Percentiles rank a stretch among this genome's conserved stretches.
phyloP scores from a whole-genome alignment of 2,329 filamentous ascomycete species.

The Pyricularia grisea region DNA sequence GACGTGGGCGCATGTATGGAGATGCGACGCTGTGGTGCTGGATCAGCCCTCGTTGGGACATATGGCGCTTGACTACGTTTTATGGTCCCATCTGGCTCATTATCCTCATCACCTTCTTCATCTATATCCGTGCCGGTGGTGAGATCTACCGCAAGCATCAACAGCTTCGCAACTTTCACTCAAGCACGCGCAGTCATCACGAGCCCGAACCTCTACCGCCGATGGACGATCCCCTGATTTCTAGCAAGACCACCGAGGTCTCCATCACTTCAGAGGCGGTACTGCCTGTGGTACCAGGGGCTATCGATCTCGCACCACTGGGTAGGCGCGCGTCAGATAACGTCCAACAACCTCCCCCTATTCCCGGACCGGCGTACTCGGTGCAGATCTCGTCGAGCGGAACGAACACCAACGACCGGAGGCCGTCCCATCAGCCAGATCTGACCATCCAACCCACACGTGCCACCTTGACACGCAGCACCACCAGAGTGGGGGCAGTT shows the following conservation, averaged over 20 bases:
- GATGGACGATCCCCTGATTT: constrained; percentile 34
- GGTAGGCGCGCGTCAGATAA: constrained; percentile 13
- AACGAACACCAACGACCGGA: constrained; percentile 12
- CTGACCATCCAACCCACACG: constrained; percentile 16
- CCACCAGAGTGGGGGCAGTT: constrained; percentile 10
- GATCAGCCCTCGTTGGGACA: constrained; percentile 58
- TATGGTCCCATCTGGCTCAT: constrained; percentile 64
- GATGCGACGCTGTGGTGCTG: constrained; percentile 76
- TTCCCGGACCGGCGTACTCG: constrained; percentile 26
- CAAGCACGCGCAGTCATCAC: constrained; percentile 28
- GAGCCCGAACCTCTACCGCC: constrained; percentile 28
- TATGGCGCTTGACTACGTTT: constrained; percentile 64
- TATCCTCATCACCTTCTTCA: constrained; percentile 51
- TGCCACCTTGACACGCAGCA: not conserved
- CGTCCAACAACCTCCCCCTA: not conserved
- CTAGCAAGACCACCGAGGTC: constrained; percentile 54
- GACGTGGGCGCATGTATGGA: constrained; percentile 53
- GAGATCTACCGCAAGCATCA: constrained; percentile 60
- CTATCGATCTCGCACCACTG: constrained; percentile 23
- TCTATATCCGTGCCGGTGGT: constrained; percentile 57
- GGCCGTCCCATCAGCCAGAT: constrained; percentile 16
- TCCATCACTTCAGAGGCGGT: constrained; percentile 45
- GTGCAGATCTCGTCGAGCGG: constrained; percentile 37
- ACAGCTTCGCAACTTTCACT: constrained; percentile 44
- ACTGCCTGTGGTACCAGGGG: constrained; percentile 12